Evolutionary conservation across 768 basidiomycete species (phyloP), one percentile per base, ranked within the genome.

Genomic region (Cantharellus anzutake): DNA sequence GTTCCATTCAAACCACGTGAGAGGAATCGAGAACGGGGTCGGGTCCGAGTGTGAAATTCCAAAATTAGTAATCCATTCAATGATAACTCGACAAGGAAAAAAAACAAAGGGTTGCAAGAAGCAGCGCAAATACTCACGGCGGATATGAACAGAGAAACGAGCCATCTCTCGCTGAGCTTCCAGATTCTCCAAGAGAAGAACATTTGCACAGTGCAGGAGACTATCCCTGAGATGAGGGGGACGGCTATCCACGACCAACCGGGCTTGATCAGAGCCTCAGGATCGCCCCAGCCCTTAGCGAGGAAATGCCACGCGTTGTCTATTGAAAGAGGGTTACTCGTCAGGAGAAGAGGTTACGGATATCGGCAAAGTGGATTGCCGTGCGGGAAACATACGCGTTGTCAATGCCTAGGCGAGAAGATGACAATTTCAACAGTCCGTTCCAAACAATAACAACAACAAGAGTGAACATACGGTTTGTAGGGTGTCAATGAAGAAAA

Each of bases 241-340:
- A 62, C 61, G 14, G 61, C 60, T 37, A 62, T 62, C 61, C 61
- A 62, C 4, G 61, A 62, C 61, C 61, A 62, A 41, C 60, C 60
- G 42, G 61, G 61, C 16, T 61, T 51, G 16, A 20, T 14, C 5
- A 62, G 41, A 34, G 56, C 61, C n/a, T 20, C 34, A 11, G 57
- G 37, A 41, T 61, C 48, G 29, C 61, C 61, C 61, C 61, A 62
- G 4, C 61, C 61, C 0, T 40, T 16, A 14, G 42, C 41, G 4
- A 62, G 44, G 42, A 62, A 62, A 41, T 62, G 61, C 61, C 61
- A 62, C 4, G 60, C 61, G 60, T 61, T 62, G 41, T 62, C 60
- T 39, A 42, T 41, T 20, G 61, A 48, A 38, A 42, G 35, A 41
- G 42, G 38, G 7, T 11, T 14, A 11, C 11, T 14, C 29, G 44